These are phyloP conservation scores for Eragrostis tef DNA, from an alignment of 202 grass and related monocot species.

Conservation along the genomic window DNA sequence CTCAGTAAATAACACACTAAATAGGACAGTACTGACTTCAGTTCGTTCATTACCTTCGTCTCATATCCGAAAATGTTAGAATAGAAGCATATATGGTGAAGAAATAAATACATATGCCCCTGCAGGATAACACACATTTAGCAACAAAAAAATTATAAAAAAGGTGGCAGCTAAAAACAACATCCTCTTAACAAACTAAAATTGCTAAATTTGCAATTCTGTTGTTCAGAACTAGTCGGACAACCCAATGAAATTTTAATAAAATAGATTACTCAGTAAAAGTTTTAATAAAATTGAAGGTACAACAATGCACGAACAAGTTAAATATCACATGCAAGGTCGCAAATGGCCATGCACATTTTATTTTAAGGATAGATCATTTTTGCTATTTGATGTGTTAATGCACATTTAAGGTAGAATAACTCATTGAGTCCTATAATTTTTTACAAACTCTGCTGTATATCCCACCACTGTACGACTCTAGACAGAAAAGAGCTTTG, in stretches of 20 bases:
- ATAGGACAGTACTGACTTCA: slow-evolving; percentile 12
- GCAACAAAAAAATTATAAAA: slow-evolving; percentile 36
- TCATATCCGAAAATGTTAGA: slow-evolving; percentile 99
- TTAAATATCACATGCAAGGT: slow-evolving; percentile 13
- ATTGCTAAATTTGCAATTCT: slow-evolving; percentile 8
- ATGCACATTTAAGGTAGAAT: too few species aligned
- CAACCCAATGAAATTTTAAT: not conserved
- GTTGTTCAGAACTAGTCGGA: slow-evolving; percentile 1
- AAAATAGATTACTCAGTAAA: not conserved
- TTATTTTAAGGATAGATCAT: not conserved
- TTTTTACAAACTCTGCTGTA: too few species aligned
- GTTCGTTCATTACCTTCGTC: slow-evolving; percentile 76
- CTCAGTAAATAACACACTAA: slow-evolving; percentile 2
- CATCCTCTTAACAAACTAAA: slow-evolving; percentile 13
- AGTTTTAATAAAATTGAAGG: slow-evolving; percentile 9
- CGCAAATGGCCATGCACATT: not conserved
- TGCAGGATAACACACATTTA: slow-evolving; percentile 52
- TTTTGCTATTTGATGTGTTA: not conserved
- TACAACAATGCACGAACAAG: slow-evolving; percentile 27
- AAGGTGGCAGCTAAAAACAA: slow-evolving; percentile 33
- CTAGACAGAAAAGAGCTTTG: too few species aligned
- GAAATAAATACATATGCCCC: slow-evolving; percentile 99
- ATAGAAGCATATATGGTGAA: slow-evolving; percentile 94
- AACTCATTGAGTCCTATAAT: too few species aligned
- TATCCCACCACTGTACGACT: too few species aligned